Conservation (phyloP, 164 flowering plant genomes). For the Piper betle region DNA sequence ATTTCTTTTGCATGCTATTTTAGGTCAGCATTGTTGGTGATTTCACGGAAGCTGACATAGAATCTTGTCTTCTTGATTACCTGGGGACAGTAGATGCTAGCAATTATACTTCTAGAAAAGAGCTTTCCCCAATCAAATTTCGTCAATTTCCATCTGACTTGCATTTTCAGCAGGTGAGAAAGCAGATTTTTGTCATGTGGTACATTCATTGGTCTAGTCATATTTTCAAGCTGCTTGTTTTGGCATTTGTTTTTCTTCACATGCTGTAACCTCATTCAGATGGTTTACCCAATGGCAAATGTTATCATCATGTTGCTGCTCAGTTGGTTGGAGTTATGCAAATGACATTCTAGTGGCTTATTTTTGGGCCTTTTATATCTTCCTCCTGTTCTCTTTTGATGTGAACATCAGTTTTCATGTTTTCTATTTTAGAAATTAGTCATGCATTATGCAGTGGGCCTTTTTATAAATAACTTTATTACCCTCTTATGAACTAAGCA, state of each 20-base stretch:
- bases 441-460: too few relatives aligned
- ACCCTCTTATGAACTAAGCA: too few relatives aligned
- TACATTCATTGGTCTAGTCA: neutral
- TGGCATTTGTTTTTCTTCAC: neutral
- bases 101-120: slow-evolving; percentile 16
- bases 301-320: too few relatives aligned
- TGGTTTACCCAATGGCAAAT: too few relatives aligned
- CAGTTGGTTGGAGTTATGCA: too few relatives aligned
- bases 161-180: slow-evolving; percentile 82
- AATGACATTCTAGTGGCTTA: too few relatives aligned
- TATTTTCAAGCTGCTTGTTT: neutral
- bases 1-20: neutral
- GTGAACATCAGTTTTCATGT: too few relatives aligned
- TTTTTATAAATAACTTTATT: too few relatives aligned
- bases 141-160: slow-evolving; percentile 69
- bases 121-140: slow-evolving; percentile 38
- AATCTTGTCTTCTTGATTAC: slow-evolving; percentile 90
- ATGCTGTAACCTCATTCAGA: too few relatives aligned
- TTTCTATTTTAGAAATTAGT: too few relatives aligned
- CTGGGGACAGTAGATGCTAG: slow-evolving; percentile 67
- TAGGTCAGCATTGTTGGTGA: slow-evolving; percentile 97
- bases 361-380: too few relatives aligned
- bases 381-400: too few relatives aligned
- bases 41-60: slow-evolving; percentile 86
- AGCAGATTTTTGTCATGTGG: neutral